Evolutionary conservation across 2,329 filamentous ascomycete species (phyloP), one percentile per base, ranked within the genome.

Genomic region (Fusarium napiforme): DNA sequence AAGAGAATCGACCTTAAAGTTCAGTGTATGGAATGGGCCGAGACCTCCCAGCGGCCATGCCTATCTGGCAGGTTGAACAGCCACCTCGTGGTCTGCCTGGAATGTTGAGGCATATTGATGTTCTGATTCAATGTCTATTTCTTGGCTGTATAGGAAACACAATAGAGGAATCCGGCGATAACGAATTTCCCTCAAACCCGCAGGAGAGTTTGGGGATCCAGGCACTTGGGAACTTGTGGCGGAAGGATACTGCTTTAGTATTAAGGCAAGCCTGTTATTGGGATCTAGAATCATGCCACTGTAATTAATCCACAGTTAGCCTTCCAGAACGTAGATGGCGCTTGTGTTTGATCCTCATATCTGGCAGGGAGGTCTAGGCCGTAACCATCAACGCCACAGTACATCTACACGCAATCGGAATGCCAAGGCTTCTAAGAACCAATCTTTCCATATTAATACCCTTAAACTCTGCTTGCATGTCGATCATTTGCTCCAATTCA

Each of bases 341-440:
- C 14, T 49, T 15, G 16, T 36, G 40, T 58, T 58, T 49, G 30
- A 58, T 37, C 40, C 49, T 36, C 55, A 58, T 58, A 19, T 58
- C 40, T 49, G 55, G 4, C n/a, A 58, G 32, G 10, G 10, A 28
- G 18, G 10, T 21, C 40, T 49, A 58, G 30, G n/a, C 55, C 40
- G 28, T 30, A 58, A 58, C 30, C 55, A 49, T 58, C 40, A 28
- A 36, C 40, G 55, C 55, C 55, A 58, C 55, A 49, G 10, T n/a
- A 16, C 34, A 37, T 36, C 40, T 28, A 19, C 7, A 34, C 15
- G 55, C 55, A 58, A 49, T 58, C 23, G 30, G 42, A 59, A 52
- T n/a, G 43, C 56, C 26, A 30, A 59, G 55, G n/a, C 23, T 28
- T n/a, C 5, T 8, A 1, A 19, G 32, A 7, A n/a, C n/a, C 21